A percentile compares a stretch with the other conserved stretches of the same genome.
Conservation (phyloP, 1,284 basidiomycete species). For the Mycena sp. region DNA sequence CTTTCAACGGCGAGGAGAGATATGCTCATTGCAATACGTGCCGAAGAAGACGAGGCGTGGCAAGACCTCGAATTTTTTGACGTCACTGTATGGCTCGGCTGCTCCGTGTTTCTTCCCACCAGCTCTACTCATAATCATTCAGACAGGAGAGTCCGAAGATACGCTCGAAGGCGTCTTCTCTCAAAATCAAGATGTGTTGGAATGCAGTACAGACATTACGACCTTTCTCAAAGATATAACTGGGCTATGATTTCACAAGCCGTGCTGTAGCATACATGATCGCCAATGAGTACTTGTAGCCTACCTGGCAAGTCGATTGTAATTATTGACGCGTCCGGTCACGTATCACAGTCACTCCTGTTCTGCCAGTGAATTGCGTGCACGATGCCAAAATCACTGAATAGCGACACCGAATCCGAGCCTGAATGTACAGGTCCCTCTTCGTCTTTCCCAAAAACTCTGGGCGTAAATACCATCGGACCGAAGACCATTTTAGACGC, state of each 20-base stretch:
- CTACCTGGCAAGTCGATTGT: too few species aligned
- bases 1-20: conserved; percentile 72
- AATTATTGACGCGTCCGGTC: too few species aligned
- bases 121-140: conserved; percentile 1
- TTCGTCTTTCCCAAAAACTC: neutral
- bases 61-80: conserved; percentile 70
- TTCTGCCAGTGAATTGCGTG: too few species aligned
- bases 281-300: too few species aligned
- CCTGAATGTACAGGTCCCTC: conserved; percentile 32
- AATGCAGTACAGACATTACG: conserved; percentile 69
- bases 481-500: conserved; percentile 6
- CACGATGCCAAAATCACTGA: conserved; percentile 40
- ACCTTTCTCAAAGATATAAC: conserved; percentile 68
- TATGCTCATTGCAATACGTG: conserved; percentile 74
- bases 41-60: conserved; percentile 82
- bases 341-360: too few species aligned
- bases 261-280: too few species aligned
- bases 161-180: conserved; percentile 73
- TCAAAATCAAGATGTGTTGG: conserved; percentile 58
- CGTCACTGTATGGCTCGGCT: conserved; percentile 62
- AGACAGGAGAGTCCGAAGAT: conserved; percentile 66
- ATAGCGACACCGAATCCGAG: conserved; percentile 53
- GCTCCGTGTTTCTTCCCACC: neutral
- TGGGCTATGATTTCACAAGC: conserved; percentile 51
- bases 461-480: neutral